Conservation (phyloP, 164 flowering plant genomes). For the Tetrastigma voinierianum region DNA sequence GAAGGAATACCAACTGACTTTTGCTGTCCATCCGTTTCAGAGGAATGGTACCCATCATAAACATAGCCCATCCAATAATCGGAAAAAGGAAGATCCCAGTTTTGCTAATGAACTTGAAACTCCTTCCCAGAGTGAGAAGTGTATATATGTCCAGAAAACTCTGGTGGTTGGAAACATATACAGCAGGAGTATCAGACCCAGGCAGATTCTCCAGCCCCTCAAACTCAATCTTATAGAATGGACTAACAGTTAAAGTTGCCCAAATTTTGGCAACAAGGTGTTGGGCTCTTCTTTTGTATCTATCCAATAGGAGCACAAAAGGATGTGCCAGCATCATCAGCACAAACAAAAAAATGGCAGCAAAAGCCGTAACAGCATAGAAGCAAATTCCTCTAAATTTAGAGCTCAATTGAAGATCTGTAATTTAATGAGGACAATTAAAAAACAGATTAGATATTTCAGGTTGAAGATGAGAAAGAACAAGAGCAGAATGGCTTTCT, state of each 20-base stretch:
- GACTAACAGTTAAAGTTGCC: constrained; percentile 61
- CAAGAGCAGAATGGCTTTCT: neutral
- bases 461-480: neutral
- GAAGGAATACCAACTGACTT: constrained; percentile 80
- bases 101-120: constrained; percentile 95
- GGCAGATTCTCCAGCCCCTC: constrained; percentile 93
- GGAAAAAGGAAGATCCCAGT: constrained; percentile 77
- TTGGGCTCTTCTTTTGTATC: constrained; percentile 62
- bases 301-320: constrained; percentile 76
- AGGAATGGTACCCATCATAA: constrained; percentile 76
- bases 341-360: constrained; percentile 63
- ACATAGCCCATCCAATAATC: constrained; percentile 97
- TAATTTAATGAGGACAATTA: constrained; percentile 15
- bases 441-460: neutral
- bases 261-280: constrained; percentile 79
- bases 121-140: constrained; percentile 79
- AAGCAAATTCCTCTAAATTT: constrained; percentile 74
- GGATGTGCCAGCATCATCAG: constrained; percentile 83
- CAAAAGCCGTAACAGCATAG: constrained; percentile 53
- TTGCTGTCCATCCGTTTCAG: constrained; percentile 86
- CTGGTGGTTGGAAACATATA: constrained; percentile 94
- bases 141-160: constrained; percentile 87
- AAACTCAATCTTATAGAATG: constrained; percentile 57
- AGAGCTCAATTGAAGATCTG: constrained; percentile 51
- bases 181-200: constrained; percentile 70